Percentiles rank a stretch among this genome's conserved stretches.
Conservation (phyloP, 129 eudicot genomes). For the Smallanthus sonchifolius region DNA sequence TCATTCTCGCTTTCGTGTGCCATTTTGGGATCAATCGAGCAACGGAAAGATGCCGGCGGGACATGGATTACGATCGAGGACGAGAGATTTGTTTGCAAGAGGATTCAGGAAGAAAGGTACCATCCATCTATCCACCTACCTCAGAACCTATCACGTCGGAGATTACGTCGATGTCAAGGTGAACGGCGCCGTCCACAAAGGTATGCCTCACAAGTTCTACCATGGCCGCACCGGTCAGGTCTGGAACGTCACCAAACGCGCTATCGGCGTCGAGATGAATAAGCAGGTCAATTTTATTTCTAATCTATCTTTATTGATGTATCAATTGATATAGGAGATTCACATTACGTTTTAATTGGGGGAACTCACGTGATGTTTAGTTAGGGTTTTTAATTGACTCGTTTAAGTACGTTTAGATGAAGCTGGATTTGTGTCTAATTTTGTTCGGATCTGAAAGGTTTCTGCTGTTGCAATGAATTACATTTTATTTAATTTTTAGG, state of each 20-base stretch:
- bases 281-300: conserved; percentile 53
- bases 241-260: conserved; percentile 97
- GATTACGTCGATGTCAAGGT: conserved; percentile 85
- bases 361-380: not conserved
- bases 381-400: not conserved
- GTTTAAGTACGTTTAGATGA: not conserved
- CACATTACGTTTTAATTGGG: not conserved
- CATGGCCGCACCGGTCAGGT: conserved; percentile 97
- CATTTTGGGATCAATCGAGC: not conserved
- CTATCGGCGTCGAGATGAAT: conserved; percentile 90
- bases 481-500: not conserved
- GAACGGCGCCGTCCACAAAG: conserved; percentile 87
- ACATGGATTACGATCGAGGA: conserved; percentile 74
- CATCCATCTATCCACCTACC: conserved; percentile 64
- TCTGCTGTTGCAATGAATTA: not conserved
- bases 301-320: not conserved
- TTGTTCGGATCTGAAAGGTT: not conserved
- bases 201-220: conserved; percentile 96
- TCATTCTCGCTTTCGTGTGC: not conserved
- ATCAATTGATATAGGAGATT: not conserved
- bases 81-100: conserved; percentile 65
- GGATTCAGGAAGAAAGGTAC: conserved; percentile 84
- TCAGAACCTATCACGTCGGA: conserved; percentile 63
- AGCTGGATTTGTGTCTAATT: not conserved
- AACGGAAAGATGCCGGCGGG: conserved; percentile 85